Conservation (phyloP, 2,329 filamentous ascomycete genomes). For the Sclerotinia spermophila region DNA sequence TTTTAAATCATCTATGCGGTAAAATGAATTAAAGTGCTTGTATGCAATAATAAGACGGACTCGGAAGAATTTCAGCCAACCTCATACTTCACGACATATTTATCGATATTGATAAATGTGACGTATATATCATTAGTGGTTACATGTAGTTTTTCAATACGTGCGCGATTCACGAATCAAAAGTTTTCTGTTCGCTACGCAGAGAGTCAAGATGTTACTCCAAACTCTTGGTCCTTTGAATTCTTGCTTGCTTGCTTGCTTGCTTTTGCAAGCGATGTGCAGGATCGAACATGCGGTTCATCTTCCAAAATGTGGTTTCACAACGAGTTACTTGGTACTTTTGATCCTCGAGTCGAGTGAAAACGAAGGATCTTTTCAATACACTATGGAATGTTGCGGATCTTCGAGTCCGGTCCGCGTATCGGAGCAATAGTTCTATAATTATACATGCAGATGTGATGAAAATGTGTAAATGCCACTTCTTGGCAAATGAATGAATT, state of each 20-base stretch:
- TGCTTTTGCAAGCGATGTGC: not conserved
- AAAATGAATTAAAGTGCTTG: not conserved
- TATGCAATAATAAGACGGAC: not conserved
- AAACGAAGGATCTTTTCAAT: not conserved
- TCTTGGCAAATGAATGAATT: not conserved
- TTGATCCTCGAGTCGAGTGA: not conserved
- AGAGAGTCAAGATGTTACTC: not conserved
- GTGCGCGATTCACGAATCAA: not conserved
- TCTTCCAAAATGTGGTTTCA: not conserved
- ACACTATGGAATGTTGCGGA: not conserved
- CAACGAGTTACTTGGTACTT: not conserved
- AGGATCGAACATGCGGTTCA: not conserved
- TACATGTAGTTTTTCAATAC: not conserved
- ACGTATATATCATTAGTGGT: not conserved
- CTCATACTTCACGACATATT: constrained; percentile 13
- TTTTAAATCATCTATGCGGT: not conserved
- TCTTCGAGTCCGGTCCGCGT: not conserved
- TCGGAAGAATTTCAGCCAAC: constrained; percentile 6
- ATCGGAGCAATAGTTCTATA: not conserved
- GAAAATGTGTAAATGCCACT: not conserved
- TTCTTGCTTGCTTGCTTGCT: not conserved
- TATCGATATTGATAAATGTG: constrained; percentile 8
- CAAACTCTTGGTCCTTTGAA: constrained; percentile 10
- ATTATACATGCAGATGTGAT: not conserved
- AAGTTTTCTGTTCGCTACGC: not conserved